phyloP scores from a whole-genome alignment of 768 basidiomycete genomes.

The Boletus sp. region DNA sequence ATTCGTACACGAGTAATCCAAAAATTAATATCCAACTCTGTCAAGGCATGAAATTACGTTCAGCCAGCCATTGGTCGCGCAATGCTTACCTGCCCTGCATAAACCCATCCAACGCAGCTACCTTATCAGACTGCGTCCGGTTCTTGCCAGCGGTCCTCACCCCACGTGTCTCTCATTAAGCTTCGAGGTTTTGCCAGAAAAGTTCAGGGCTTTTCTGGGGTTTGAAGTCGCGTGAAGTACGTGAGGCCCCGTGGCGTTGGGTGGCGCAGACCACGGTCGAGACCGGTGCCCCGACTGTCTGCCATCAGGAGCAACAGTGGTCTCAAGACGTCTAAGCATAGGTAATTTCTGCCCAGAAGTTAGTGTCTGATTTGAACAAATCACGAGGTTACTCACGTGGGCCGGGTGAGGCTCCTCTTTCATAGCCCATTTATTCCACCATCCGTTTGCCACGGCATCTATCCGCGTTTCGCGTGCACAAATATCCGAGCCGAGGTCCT shows the following conservation, averaged over 20 bases:
- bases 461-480: conserved; percentile 30
- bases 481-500: conserved; percentile 23
- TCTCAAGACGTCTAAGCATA: conserved; percentile 42
- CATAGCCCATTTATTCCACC: conserved; percentile 52
- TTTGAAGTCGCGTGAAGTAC: conserved; percentile 15
- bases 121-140: neutral
- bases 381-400: conserved; percentile 19
- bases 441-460: conserved; percentile 43
- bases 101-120: conserved; percentile 7
- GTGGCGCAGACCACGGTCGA: conserved; percentile 26
- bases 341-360: conserved; percentile 28
- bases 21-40: conserved; percentile 23
- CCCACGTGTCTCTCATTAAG: conserved; percentile 10
- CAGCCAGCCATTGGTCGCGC: neutral
- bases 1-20: conserved; percentile 14
- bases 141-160: conserved; percentile 5
- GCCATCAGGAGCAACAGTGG: conserved; percentile 45
- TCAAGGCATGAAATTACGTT: neutral
- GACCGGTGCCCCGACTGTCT: conserved; percentile 33
- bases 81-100: conserved; percentile 12
- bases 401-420: conserved; percentile 17
- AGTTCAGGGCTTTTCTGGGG: conserved; percentile 16
- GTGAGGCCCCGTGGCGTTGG: conserved; percentile 19
- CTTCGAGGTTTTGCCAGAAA: conserved; percentile 8
- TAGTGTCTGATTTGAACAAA: conserved; percentile 6